phyloP scores from a whole-genome alignment of 139 green algal genomes.

The Haematococcus lacustris region DNA sequence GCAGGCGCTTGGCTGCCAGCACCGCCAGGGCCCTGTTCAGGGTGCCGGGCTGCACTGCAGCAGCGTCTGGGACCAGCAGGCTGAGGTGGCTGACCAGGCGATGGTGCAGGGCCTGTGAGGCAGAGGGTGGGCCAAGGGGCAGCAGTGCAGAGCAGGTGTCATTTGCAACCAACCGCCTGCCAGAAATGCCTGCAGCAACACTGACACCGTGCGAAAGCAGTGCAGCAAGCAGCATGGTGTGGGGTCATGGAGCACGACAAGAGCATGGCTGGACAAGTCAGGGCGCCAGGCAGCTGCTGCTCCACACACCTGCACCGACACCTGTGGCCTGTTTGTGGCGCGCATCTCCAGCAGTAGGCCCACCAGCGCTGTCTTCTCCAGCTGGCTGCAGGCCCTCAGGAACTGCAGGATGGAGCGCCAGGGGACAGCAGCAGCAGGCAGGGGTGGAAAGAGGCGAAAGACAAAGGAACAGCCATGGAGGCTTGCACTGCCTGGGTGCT shows the following conservation, averaged over 20 bases:
- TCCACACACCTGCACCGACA: constrained; percentile 35
- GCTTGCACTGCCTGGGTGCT: not conserved
- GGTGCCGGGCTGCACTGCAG: constrained; percentile 20
- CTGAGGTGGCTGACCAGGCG: constrained; percentile 18
- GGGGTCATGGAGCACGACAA: no score
- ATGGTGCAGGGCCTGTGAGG: constrained; percentile 32
- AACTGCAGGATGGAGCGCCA: constrained; percentile 18
- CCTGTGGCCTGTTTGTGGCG: constrained; percentile 37
- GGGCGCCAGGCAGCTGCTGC: no score
- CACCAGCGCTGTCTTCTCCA: constrained; percentile 62
- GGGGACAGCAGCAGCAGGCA: not conserved
- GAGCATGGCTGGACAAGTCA: no score
- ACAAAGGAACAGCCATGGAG: not conserved
- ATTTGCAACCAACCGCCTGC: no score
- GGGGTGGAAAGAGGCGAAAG: not conserved
- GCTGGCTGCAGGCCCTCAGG: constrained; percentile 33
- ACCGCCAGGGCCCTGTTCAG: constrained; percentile 42
- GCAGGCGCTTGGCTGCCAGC: constrained; percentile 19
- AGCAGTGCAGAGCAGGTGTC: no score
- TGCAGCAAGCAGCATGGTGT: no score
- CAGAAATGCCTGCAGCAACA: no score
- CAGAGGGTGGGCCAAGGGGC: no score
- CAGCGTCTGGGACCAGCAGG: constrained; percentile 17
- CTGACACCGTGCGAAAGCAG: no score
- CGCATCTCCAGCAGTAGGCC: constrained; percentile 59